Conservation (phyloP, 306 rosid species). For the Trichosanthes truncata region DNA sequence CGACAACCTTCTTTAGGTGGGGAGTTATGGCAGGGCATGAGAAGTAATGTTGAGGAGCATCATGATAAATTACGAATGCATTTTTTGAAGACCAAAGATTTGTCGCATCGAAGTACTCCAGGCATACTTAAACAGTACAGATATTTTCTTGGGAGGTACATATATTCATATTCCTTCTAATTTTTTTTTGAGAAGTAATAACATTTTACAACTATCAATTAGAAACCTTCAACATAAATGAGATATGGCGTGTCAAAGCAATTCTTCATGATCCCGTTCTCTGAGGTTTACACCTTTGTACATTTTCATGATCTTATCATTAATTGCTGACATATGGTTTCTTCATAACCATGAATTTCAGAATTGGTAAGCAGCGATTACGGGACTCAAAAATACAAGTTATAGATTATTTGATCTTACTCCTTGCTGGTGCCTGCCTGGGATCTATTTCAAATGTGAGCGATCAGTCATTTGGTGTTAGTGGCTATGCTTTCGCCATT, state of each 20-base stretch:
- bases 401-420: slow-evolving; percentile 77
- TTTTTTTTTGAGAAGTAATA: neutral
- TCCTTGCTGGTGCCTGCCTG: slow-evolving; percentile 95
- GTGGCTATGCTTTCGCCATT: slow-evolving; percentile 68
- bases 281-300: neutral
- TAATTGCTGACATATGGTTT: neutral
- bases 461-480: slow-evolving; percentile 68
- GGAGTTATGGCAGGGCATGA: slow-evolving; percentile 85
- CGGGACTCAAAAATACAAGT: slow-evolving; percentile 81
- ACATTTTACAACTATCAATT: neutral
- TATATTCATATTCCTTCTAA: neutral
- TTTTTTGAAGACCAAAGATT: slow-evolving; percentile 61
- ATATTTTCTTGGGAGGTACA: slow-evolving; percentile 83
- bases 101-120: slow-evolving; percentile 67
- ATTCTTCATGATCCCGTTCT: neutral
- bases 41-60: slow-evolving; percentile 42
- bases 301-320: neutral
- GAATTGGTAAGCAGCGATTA: slow-evolving; percentile 78
- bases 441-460: slow-evolving; percentile 59
- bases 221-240: neutral
- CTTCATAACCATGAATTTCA: slow-evolving; percentile 18
- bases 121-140: slow-evolving; percentile 62
- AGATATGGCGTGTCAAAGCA: neutral
- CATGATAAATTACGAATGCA: slow-evolving; percentile 56
- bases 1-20: slow-evolving; percentile 54